A percentile compares a stretch with the other conserved stretches of the same genome.
These are phyloP conservation scores for Phytophthora tentaculata DNA, from an alignment of 352 stramenopile species.

Conservation along the genomic window DNA sequence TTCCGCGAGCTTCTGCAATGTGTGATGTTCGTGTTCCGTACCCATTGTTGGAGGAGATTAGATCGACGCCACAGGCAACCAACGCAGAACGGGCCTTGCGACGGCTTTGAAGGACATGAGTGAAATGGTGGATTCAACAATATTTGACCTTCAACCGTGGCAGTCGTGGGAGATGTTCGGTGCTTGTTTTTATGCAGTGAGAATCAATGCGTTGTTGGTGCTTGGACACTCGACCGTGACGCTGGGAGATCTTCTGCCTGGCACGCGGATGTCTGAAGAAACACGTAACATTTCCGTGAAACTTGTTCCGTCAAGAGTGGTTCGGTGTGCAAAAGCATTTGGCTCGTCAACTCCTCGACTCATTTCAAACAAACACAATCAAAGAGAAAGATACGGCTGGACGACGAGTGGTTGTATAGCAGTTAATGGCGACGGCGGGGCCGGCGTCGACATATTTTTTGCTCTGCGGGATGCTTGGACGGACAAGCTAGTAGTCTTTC, in stretches of 20 bases:
- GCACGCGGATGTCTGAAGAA: constrained; percentile 8
- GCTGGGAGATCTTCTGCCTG: constrained; percentile 24
- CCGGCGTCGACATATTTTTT: constrained; percentile 44
- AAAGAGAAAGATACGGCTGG: constrained; percentile 7
- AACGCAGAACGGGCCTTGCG: constrained; percentile 2
- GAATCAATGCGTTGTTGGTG: constrained; percentile 43
- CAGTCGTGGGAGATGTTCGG: too few species aligned
- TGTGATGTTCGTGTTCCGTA: constrained; percentile 18
- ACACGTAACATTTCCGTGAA: constrained; percentile 16
- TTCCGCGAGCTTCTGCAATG: neutral
- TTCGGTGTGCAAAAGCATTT: constrained; percentile 3
- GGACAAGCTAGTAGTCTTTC: constrained; percentile 14
- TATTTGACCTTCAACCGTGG: constrained; percentile 7
- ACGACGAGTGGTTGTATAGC: constrained; percentile 30
- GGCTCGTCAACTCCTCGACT: constrained; percentile 1
- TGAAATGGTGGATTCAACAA: constrained; percentile 2
- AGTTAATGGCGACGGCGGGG: constrained; percentile 32
- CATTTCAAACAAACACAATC: constrained; percentile 1
- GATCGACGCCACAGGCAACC: neutral
- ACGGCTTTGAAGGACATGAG: constrained; percentile 7
- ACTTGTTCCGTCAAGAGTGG: constrained; percentile 12
- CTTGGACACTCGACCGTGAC: constrained; percentile 32
- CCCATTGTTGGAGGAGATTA: constrained; percentile 8
- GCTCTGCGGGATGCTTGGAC: constrained; percentile 32
- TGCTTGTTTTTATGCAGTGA: constrained; percentile 45